Percentiles rank a stretch among this genome's conserved stretches.
Evolutionary conservation across 164 flowering plant genomes (phyloP).

Genomic region (Sedum album): DNA sequence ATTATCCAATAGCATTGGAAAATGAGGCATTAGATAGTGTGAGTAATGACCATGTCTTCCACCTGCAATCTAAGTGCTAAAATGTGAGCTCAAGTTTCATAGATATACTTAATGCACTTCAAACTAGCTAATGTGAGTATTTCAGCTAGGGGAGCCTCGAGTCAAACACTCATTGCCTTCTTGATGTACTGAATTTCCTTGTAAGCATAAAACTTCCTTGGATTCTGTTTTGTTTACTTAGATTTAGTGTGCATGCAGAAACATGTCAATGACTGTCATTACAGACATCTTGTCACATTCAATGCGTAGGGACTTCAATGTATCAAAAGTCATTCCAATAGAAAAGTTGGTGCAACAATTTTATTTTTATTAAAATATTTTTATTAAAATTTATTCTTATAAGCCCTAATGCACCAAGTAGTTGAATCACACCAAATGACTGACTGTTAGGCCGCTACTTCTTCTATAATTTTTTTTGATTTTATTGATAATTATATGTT

Average conservation of each 20-base stretch:
- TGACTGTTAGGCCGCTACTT: too few species aligned
- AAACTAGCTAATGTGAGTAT: neutral
- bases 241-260: neutral
- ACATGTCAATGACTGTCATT: neutral
- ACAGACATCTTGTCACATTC: neutral
- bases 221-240: neutral
- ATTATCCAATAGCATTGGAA: neutral
- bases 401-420: too few species aligned
- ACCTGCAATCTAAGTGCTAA: neutral
- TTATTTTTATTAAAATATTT: too few species aligned
- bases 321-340: too few species aligned
- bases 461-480: too few species aligned
- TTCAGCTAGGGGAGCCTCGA: neutral
- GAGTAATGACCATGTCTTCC: neutral
- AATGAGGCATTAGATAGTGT: neutral
- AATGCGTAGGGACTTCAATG: too few species aligned
- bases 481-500: too few species aligned
- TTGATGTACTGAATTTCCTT: neutral
- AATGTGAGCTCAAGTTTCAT: conserved; percentile 6
- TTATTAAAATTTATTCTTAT: too few species aligned
- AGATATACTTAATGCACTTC: neutral
- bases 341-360: too few species aligned
- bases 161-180: neutral
- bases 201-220: neutral
- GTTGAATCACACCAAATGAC: too few species aligned